Conservation (phyloP, 768 basidiomycete species). For the Suillus plorans region DNA sequence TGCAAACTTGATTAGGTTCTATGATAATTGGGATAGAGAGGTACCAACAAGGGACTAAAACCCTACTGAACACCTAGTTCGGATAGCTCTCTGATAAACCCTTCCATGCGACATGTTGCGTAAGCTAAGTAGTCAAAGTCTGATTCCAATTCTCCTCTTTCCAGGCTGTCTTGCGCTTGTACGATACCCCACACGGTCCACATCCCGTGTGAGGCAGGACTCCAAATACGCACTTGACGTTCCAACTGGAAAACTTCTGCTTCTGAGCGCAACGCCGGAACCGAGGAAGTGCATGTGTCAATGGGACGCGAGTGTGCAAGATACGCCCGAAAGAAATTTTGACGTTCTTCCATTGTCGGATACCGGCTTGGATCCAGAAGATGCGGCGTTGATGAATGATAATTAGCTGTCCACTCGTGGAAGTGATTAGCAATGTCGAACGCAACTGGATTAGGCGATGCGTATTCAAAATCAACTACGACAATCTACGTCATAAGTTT, state of each 20-base stretch:
- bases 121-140: conserved; percentile 94
- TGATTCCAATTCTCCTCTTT: conserved; percentile 52
- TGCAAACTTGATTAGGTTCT: background rate
- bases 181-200: conserved; percentile 97
- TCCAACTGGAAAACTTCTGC: conserved; percentile 62
- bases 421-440: conserved; percentile 98
- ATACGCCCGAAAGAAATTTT: conserved; percentile 86
- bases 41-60: background rate
- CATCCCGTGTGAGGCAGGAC: conserved; percentile 85
- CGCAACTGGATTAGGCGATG: conserved; percentile 86
- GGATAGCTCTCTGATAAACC: conserved; percentile 57
- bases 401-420: conserved; percentile 95
- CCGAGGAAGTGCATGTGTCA: conserved; percentile 10
- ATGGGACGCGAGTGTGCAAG: conserved; percentile 49
- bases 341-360: conserved; percentile 69
- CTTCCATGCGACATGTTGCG: conserved; percentile 63
- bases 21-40: background rate
- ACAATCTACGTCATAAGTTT: conserved; percentile 62
- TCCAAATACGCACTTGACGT: conserved; percentile 82
- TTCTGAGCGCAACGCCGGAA: conserved; percentile 28
- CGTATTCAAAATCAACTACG: conserved; percentile 98
- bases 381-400: conserved; percentile 71
- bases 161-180: conserved; percentile 77
- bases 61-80: conserved; percentile 37
- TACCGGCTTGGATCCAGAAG: conserved; percentile 62